A percentile compares a stretch with the other conserved stretches of the same genome.
Evolutionary conservation across 345 rosid species (phyloP).

Genomic region (Arabidopsis thaliana): DNA sequence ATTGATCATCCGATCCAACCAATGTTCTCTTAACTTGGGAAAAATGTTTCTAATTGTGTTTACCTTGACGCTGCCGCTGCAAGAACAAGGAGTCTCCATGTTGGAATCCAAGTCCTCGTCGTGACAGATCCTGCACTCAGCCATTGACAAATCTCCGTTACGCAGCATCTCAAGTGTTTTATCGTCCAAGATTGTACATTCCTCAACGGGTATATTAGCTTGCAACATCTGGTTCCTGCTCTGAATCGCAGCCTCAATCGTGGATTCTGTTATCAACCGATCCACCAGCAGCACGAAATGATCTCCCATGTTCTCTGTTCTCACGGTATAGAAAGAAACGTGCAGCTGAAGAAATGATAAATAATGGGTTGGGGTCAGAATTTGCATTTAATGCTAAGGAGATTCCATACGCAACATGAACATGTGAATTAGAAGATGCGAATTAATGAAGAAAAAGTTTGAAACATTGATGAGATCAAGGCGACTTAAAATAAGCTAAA

Average conservation of each 20-base stretch:
- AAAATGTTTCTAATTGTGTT: not conserved
- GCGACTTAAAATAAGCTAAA: too few species aligned
- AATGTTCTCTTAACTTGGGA: not conserved
- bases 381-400: conserved; percentile 15
- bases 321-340: conserved; percentile 12
- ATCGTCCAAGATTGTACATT: conserved; percentile 48
- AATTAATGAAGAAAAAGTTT: conserved; percentile 20
- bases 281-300: conserved; percentile 92
- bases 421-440: conserved; percentile 26
- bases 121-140: conserved; percentile 94
- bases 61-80: conserved; percentile 92
- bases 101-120: conserved; percentile 83
- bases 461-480: not conserved
- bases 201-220: conserved; percentile 47
- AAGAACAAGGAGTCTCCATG: conserved; percentile 94
- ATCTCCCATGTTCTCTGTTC: conserved; percentile 66
- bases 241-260: conserved; percentile 79
- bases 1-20: not conserved
- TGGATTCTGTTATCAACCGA: conserved; percentile 83
- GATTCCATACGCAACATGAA: conserved; percentile 28
- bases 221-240: conserved; percentile 63
- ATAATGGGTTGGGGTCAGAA: conserved; percentile 23
- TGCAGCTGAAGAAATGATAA: conserved; percentile 40
- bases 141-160: conserved; percentile 56
- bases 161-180: conserved; percentile 41